phyloP scores from a whole-genome alignment of 768 basidiomycete genomes.

The Boletus subcaerulescens region DNA sequence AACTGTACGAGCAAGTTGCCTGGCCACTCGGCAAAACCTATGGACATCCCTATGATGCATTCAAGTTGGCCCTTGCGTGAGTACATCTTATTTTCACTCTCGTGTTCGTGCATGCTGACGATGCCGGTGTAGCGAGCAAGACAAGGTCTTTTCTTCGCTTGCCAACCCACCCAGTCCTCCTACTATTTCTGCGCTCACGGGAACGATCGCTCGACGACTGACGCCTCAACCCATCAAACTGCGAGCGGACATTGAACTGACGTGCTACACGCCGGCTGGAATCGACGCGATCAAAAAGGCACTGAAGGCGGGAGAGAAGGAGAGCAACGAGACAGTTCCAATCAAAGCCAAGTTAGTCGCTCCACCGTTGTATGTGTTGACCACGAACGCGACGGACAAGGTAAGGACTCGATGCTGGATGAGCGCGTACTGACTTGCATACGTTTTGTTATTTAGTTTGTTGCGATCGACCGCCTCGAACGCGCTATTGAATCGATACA shows the following conservation, averaged over 20 bases:
- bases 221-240: constrained; percentile 99
- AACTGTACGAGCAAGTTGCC: constrained; percentile 83
- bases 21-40: constrained; percentile 94
- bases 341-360: constrained; percentile 98
- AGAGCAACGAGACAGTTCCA: constrained; percentile 85
- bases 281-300: constrained; percentile 97
- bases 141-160: constrained; percentile 78
- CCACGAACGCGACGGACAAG: constrained; percentile 97
- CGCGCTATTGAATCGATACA: constrained; percentile 92
- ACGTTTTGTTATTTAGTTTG: constrained; percentile 45
- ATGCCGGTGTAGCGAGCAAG: constrained; percentile 51
- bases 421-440: not conserved
- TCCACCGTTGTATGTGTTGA: constrained; percentile 93
- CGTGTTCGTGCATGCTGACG: not conserved
- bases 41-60: constrained; percentile 96
- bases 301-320: constrained; percentile 81
- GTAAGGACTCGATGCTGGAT: constrained; percentile 32
- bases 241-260: constrained; percentile 95
- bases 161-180: constrained; percentile 52
- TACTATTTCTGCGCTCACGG: constrained; percentile 61
- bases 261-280: constrained; percentile 92
- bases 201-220: constrained; percentile 89
- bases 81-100: constrained; percentile 30
- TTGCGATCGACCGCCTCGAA: constrained; percentile 90
- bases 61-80: constrained; percentile 93